Percentiles rank a stretch among this genome's conserved stretches.
Evolutionary conservation across 192 early-diverging fungal species (phyloP).

Genomic region (Endogone sp.): DNA sequence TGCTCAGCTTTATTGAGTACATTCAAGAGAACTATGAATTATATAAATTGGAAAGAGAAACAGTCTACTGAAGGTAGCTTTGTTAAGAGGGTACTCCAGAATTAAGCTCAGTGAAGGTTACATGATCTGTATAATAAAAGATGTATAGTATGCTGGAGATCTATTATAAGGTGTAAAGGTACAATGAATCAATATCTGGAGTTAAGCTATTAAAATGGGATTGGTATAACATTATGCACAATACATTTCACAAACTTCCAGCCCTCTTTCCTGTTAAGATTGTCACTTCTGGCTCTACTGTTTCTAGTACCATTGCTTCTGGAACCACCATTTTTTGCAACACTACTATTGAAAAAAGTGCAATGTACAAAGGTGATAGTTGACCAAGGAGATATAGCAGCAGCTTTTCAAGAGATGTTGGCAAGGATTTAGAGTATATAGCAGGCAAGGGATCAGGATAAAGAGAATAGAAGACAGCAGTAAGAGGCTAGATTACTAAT

Average conservation of each 20-base stretch:
- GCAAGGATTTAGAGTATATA: background rate
- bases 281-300: background rate
- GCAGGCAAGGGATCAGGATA: background rate
- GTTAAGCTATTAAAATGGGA: background rate
- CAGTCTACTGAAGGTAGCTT: background rate
- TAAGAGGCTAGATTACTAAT: background rate
- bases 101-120: background rate
- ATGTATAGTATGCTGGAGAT: background rate
- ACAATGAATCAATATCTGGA: background rate
- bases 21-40: background rate
- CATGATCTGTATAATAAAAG: background rate
- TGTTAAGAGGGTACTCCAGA: background rate
- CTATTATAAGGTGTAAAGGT: background rate
- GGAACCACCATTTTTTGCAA: background rate
- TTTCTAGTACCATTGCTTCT: background rate
- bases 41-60: background rate
- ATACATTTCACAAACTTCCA: background rate
- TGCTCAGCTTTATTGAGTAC: background rate
- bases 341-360: background rate
- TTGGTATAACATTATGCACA: background rate
- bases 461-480: background rate
- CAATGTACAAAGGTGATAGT: background rate
- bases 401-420: background rate
- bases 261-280: background rate
- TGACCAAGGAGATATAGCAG: background rate